phyloP scores from a whole-genome alignment of 176 grass and related monocot species.

The Oryza glumipatula region DNA sequence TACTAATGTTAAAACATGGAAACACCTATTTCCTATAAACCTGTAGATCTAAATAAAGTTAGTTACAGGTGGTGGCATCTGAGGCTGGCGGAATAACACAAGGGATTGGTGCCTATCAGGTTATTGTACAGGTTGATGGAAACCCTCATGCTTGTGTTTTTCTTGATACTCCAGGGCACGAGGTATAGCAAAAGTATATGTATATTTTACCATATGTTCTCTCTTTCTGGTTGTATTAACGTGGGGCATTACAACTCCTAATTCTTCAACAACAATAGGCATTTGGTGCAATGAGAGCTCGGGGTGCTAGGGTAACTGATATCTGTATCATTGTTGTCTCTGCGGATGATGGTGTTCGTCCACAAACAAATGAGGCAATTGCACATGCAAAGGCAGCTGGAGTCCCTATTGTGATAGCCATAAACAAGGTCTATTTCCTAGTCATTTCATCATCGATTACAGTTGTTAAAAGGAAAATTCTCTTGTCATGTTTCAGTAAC shows the following conservation, averaged over 20 bases:
- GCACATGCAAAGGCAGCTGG: conserved; percentile 94
- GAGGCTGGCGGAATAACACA: conserved; percentile 99
- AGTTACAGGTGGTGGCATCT: conserved; percentile 84
- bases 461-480: not conserved
- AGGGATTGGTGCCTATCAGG: conserved; percentile 96
- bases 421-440: conserved; percentile 83
- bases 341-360: conserved; percentile 92
- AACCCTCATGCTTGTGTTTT: conserved; percentile 85
- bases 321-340: conserved; percentile 92
- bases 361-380: conserved; percentile 95
- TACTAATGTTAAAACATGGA: conserved; percentile 13
- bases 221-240: not conserved
- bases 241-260: conserved; percentile 24
- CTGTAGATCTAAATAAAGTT: conserved; percentile 48
- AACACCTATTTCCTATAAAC: conserved; percentile 10
- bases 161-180: conserved; percentile 95
- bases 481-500: conserved; percentile 27
- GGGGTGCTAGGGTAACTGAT: conserved; percentile 92
- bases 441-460: not conserved
- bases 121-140: conserved; percentile 87
- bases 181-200: conserved; percentile 53
- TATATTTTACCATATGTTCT: conserved; percentile 10
- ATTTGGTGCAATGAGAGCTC: conserved; percentile 98
- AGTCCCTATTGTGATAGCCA: conserved; percentile 90
- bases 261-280: conserved; percentile 68